These are phyloP conservation scores for Skeletonema marinoi DNA, from an alignment of 108 stramenopile species.

Conservation along the genomic window DNA sequence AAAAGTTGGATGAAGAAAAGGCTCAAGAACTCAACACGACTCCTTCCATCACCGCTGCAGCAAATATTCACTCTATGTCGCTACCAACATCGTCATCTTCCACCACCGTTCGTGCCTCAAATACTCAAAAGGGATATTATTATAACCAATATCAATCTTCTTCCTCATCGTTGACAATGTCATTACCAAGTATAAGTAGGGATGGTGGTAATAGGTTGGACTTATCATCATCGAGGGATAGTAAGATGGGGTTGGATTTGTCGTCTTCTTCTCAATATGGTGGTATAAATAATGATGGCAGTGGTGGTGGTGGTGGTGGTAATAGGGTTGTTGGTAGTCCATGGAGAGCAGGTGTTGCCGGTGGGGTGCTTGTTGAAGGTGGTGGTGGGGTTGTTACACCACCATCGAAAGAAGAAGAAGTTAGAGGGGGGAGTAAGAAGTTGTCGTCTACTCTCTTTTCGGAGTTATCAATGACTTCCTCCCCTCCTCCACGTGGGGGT, in stretches of 20 bases:
- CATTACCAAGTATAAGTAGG: not conserved
- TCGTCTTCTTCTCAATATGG: constrained; percentile 26
- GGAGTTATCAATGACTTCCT: constrained; percentile 9
- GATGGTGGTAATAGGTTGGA: not conserved
- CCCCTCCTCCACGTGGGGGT: not conserved
- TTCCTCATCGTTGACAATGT: not conserved
- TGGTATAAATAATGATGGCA: not conserved
- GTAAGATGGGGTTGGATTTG: constrained; percentile 35
- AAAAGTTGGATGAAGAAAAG: not conserved
- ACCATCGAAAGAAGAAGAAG: not conserved
- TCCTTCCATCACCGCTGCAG: not conserved
- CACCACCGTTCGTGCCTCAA: constrained; percentile 28
- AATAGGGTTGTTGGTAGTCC: not conserved
- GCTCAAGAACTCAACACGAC: not conserved
- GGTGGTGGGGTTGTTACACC: not conserved
- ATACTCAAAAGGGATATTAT: not conserved
- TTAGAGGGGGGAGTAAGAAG: not conserved
- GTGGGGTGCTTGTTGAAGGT: not conserved
- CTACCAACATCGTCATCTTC: constrained; percentile 27
- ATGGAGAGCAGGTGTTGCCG: not conserved
- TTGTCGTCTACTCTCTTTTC: constrained; percentile 8
- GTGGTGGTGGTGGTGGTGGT: not conserved
- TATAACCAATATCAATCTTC: not conserved
- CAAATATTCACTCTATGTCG: not conserved
- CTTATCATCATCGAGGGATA: not conserved